Percentiles rank a stretch among this genome's conserved stretches.
phyloP scores from a whole-genome alignment of 2,329 filamentous ascomycete genomes.

The Diplodia intermedia region DNA sequence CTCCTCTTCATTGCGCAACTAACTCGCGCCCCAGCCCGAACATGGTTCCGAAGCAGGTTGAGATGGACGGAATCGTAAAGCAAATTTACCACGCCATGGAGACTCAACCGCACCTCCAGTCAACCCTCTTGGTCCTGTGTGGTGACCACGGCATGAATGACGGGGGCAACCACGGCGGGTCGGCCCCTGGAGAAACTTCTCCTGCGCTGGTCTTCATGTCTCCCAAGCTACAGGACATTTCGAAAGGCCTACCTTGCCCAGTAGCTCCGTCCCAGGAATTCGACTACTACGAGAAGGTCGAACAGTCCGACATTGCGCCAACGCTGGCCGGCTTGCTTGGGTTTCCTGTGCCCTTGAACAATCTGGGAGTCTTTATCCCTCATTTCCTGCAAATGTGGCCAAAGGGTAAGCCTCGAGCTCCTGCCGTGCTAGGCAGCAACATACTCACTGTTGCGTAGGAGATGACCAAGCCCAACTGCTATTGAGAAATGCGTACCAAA shows the following conservation, averaged over 20 bases:
- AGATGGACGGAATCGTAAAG: slow-evolving; percentile 87
- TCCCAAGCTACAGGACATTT: slow-evolving; percentile 73
- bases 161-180: slow-evolving; percentile 94
- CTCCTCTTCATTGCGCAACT: slow-evolving; percentile 32
- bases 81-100: slow-evolving; percentile 79
- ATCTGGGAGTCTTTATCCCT: slow-evolving; percentile 82
- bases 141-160: slow-evolving; percentile 99
- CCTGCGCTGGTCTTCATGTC: slow-evolving; percentile 91
- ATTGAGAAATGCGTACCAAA: slow-evolving; percentile 79
- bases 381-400: slow-evolving; percentile 82
- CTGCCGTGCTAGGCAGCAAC: not conserved
- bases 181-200: slow-evolving; percentile 91
- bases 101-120: slow-evolving; percentile 71
- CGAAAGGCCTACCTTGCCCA: slow-evolving; percentile 58
- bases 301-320: slow-evolving; percentile 93
- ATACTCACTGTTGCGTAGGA: slow-evolving; percentile 39
- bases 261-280: slow-evolving; percentile 71
- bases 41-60: slow-evolving; percentile 90
- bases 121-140: slow-evolving; percentile 82
- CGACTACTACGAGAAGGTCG: slow-evolving; percentile 81
- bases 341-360: slow-evolving; percentile 88
- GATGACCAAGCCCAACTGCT: slow-evolving; percentile 71
- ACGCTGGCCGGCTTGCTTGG: slow-evolving; percentile 86
- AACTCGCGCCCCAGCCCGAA: slow-evolving; percentile 65
- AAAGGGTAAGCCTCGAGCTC: slow-evolving; percentile 53